Base-by-base conservation (phyloP, 2,329 filamentous ascomycete genomes). In the Colletotrichum sp. region DNA sequence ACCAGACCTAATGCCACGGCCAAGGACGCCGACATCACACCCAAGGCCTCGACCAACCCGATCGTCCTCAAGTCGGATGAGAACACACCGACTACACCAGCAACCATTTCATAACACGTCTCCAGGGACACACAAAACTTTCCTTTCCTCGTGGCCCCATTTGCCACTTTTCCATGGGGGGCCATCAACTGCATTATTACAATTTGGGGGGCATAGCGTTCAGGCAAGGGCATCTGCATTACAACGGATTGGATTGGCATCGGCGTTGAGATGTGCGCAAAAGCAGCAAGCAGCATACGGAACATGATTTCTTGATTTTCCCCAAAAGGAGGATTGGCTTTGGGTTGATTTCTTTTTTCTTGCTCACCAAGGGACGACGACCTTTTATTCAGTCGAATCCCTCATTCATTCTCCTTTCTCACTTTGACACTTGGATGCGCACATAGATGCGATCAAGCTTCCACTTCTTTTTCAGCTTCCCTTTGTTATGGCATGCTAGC, bases 401-500 rank as follows among this genome's bases (percentile, higher is more conserved):
- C 39, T 71, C 59, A 44, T 26, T 39, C 49, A 44, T 73, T 65
- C 39, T 69, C 34, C 28, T 21, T 72, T 57, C 21, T 36, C 26
- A 63, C 24, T n/a, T 60, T 18, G 9, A 59, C 39, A 68, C 36
- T 59, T 49, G 57, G 52, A 52, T 24, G 8, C 55, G 63, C 72
- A 44, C 36, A 36, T 52, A 60, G 32, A 16, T 72, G 73, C 70
- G 55, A 69, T 26, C 34, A 30, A 69, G 59, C 70, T 44, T 59
- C 49, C 21, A 60, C 16, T 18, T 63, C 21, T 67, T 36, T 44
- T 59, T 73, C 24, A 34, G n/a, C 36, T 73, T 63, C 28, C 65
- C 28, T 77, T 66, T 59, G 69, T 75, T 62, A 69, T 71, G 72
- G 72, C 72, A 75, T 72, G 57, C 59, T 77, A 76, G 75, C 68